Percentiles rank a stretch among this genome's conserved stretches.
These are phyloP conservation scores for Trypanosomatidae sp. DNA, from an alignment of 208 protist genomes.

Conservation along the genomic window DNA sequence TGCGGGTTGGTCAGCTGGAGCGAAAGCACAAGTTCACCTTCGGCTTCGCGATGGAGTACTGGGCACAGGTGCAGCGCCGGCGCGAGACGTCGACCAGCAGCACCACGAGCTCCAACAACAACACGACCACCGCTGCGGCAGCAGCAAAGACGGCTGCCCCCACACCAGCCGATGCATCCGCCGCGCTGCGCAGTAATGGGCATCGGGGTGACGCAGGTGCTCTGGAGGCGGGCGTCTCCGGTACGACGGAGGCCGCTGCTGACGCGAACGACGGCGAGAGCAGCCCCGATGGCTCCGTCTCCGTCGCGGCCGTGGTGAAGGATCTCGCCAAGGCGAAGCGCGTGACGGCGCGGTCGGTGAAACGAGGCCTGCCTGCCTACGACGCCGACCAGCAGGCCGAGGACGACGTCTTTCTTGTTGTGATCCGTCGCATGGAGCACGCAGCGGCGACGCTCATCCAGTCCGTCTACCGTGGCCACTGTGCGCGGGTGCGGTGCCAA, in stretches of 20 bases:
- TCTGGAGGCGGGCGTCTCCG: too few relatives aligned
- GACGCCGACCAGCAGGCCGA: slow-evolving; percentile 50
- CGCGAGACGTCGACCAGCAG: neutral
- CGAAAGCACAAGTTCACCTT: slow-evolving; percentile 39
- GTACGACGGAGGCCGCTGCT: too few relatives aligned
- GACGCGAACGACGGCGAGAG: neutral
- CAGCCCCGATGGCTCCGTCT: neutral
- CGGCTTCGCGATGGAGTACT: slow-evolving; percentile 52
- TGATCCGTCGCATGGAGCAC: slow-evolving; percentile 41
- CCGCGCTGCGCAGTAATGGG: too few relatives aligned
- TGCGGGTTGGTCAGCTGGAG: slow-evolving; percentile 29
- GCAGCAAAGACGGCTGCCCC: neutral
- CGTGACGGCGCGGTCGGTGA: slow-evolving; percentile 10
- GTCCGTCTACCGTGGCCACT: slow-evolving; percentile 48
- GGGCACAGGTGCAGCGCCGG: slow-evolving; percentile 52
- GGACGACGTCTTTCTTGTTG: slow-evolving; percentile 66
- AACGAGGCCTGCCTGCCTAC: slow-evolving; percentile 14
- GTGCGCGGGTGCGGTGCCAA: slow-evolving; percentile 34
- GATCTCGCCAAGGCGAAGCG: too few relatives aligned
- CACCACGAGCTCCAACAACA: neutral
- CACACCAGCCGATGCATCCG: too few relatives aligned
- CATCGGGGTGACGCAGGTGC: too few relatives aligned
- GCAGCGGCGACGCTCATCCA: slow-evolving; percentile 71
- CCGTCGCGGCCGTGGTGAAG: slow-evolving; percentile 1
- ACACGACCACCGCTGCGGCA: too few relatives aligned